These are phyloP conservation scores for Populus euphratica DNA, from an alignment of 345 rosid genomes.

Conservation along the genomic window DNA sequence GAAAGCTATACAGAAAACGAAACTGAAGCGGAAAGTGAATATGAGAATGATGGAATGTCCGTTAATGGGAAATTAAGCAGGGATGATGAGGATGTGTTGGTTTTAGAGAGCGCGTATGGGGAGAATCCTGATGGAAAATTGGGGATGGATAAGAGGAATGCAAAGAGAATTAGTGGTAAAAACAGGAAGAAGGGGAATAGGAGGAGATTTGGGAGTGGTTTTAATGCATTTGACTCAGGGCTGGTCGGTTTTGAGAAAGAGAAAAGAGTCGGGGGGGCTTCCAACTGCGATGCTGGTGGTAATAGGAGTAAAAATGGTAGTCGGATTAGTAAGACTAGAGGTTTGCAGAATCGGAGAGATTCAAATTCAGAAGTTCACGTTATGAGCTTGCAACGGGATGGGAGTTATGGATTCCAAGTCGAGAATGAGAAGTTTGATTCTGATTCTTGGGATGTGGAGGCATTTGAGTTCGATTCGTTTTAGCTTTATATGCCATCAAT, in stretches of 20 bases:
- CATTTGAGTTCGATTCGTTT: neutral
- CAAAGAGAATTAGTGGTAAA: neutral
- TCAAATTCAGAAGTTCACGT: conserved; percentile 28
- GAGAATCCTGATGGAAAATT: neutral
- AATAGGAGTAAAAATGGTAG: neutral
- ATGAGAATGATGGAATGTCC: neutral
- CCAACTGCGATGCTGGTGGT: neutral
- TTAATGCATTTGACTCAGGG: neutral
- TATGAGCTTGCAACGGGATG: conserved; percentile 41
- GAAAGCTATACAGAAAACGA: conserved; percentile 4
- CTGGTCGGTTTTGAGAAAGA: conserved; percentile 6
- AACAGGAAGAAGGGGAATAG: conserved; percentile 1
- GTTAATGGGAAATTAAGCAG: conserved; percentile 2
- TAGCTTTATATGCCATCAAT: neutral
- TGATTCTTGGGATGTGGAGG: neutral
- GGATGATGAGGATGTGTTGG: neutral
- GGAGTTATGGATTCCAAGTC: conserved; percentile 31
- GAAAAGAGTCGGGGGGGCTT: neutral
- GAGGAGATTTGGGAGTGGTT: neutral
- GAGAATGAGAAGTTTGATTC: neutral
- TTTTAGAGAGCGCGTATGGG: neutral
- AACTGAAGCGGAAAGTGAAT: neutral
- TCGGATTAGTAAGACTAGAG: neutral
- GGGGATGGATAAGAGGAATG: neutral
- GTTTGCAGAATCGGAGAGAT: conserved; percentile 5